These are phyloP conservation scores for Aspergillus alliaceus DNA, from an alignment of 2,329 filamentous ascomycete species.

Conservation along the genomic window DNA sequence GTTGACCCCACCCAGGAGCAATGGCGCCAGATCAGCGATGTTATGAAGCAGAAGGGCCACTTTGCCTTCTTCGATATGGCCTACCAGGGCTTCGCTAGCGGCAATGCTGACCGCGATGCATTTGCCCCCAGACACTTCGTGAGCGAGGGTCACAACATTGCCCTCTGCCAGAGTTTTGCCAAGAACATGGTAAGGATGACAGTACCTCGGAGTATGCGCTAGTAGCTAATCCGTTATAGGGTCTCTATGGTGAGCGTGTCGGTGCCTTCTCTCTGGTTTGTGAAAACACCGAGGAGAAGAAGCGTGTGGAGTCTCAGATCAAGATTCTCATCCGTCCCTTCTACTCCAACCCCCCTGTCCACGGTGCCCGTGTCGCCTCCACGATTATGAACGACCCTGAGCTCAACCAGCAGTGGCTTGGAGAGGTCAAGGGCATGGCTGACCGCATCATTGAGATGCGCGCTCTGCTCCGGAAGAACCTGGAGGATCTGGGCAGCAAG, in stretches of 20 bases:
- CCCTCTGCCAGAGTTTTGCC: slow-evolving; percentile 89
- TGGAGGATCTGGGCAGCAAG: slow-evolving; percentile 91
- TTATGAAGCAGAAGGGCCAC: slow-evolving; percentile 82
- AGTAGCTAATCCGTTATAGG: slow-evolving; percentile 48
- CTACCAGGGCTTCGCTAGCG: slow-evolving; percentile 96
- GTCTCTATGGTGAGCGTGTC: slow-evolving; percentile 97
- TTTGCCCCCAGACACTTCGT: slow-evolving; percentile 93
- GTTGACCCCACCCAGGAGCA: slow-evolving; percentile 90
- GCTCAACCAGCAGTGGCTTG: slow-evolving; percentile 91
- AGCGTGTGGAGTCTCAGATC: slow-evolving; percentile 93
- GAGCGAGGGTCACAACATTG: slow-evolving; percentile 83
- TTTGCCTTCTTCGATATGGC: slow-evolving; percentile 99
- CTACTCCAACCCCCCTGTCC: slow-evolving; percentile 97
- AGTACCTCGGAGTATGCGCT: background rate
- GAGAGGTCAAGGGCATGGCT: slow-evolving; percentile 97
- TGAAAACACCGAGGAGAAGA: slow-evolving; percentile 83
- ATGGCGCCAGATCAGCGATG: slow-evolving; percentile 86
- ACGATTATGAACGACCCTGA: slow-evolving; percentile 83
- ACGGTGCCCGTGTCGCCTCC: slow-evolving; percentile 91
- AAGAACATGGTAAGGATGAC: slow-evolving; percentile 84
- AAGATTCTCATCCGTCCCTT: slow-evolving; percentile 96
- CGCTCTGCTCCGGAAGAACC: slow-evolving; percentile 86
- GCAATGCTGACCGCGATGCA: slow-evolving; percentile 87
- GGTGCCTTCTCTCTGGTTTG: slow-evolving; percentile 94
- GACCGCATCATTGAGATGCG: slow-evolving; percentile 99